Evolutionary conservation across 23 red algal genomes (phyloP), one percentile per base, ranked within the genome.

Genomic region (Pyropia yezoensis): DNA sequence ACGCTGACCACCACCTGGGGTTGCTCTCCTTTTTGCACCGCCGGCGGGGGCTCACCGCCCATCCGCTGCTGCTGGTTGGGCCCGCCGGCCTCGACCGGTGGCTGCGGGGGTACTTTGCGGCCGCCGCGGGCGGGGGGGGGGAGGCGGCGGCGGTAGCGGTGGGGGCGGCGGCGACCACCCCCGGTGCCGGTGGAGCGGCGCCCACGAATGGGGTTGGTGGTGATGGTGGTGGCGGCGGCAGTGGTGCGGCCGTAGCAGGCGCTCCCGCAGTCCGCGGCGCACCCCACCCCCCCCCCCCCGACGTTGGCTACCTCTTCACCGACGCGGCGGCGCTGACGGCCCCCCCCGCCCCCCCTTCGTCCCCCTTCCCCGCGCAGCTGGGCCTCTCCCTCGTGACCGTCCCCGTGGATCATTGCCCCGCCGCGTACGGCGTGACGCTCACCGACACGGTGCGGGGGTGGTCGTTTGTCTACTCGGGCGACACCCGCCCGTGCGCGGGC

Each of bases 1-100:
- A 97, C 61, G 93, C 93, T 2, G 93, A 97, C 65, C 93, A 97
- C 62, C 93, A 97, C 62, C 78, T 97, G 27, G 93, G 93, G 14
- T 50, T 90, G 25, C 59, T 85, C 26, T 58, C 25, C 25, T 27
- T 97, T 27, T 50, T 97, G 25, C 66, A 79, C 68, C 39, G 39
- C 39, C 39, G 39, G 7, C 39, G 11, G 39, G 39, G 6, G 39
- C 39, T 47, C 39, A 28, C 65, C 18, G 76, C 70, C 50, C 69
- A 83, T 7, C 84, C 82, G 39, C 77, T 97, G 2, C 27, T 90
- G 49, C 68, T 97, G 54, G 49, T 97, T 34, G 93, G 93, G 32
- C 93, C 93, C 7, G 52, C 57, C 15, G 64, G 71, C 33, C 71
- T 97, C 22, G 34, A 47, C 21, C 27, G 17, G 3, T 97, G 93